These are phyloP conservation scores for Cocos nucifera DNA, from an alignment of 176 grass and related monocot genomes.

Conservation along the genomic window DNA sequence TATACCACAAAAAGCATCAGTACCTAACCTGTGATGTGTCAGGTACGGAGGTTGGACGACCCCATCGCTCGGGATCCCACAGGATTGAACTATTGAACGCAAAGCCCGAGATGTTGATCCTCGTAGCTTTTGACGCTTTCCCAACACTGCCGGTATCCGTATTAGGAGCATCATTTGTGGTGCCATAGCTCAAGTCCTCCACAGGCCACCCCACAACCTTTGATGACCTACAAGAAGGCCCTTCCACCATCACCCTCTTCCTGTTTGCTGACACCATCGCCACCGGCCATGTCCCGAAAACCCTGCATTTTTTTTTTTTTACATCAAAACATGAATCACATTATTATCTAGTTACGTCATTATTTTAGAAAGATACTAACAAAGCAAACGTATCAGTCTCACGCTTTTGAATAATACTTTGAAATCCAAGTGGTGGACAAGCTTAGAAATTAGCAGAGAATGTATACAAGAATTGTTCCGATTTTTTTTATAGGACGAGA, in stretches of 20 bases:
- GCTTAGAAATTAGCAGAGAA: no score
- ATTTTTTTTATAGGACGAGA: no score
- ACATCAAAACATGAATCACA: not conserved
- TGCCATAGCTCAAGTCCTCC: constrained; percentile 17
- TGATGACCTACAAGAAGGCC: constrained; percentile 42
- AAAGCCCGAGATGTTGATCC: constrained; percentile 31
- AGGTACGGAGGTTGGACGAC: constrained; percentile 22
- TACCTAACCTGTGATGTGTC: constrained; percentile 32
- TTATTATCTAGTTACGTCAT: not conserved
- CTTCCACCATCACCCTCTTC: constrained; percentile 28
- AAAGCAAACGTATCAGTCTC: not conserved
- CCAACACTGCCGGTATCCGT: not conserved
- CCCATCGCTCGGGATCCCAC: constrained; percentile 43
- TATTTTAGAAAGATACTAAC: not conserved
- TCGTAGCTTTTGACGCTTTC: not conserved
- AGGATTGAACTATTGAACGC: constrained; percentile 62
- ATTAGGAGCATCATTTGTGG: not conserved
- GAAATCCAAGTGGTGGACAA: no score
- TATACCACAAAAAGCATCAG: not conserved
- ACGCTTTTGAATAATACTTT: no score
- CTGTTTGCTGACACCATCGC: constrained; percentile 21
- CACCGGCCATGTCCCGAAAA: constrained; percentile 48
- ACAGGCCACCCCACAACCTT: constrained; percentile 39
- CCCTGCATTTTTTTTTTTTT: constrained; percentile 24
- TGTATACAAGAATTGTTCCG: no score